Evolutionary conservation across 257 asterid species (phyloP).

Genomic region (Osmanthus fragrans): DNA sequence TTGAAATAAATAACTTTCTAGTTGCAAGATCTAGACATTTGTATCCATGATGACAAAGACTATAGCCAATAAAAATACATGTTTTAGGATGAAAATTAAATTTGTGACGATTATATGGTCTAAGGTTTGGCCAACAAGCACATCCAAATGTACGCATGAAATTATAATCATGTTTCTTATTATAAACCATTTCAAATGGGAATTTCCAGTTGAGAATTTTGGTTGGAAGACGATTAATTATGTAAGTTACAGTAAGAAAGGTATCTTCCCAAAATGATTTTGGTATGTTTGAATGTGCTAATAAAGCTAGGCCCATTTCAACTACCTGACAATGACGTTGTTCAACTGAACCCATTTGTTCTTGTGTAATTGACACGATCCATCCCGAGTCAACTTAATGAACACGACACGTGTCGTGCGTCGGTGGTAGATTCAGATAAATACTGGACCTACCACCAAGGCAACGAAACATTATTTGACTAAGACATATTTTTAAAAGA

Average conservation of each 20-base stretch:
- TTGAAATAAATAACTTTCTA: not conserved
- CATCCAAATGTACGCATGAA: slow-evolving; percentile 1
- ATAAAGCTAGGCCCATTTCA: not conserved
- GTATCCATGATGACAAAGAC: not conserved
- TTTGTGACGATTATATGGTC: not conserved
- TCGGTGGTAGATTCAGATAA: no score
- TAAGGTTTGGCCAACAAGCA: not conserved
- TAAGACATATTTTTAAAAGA: no score
- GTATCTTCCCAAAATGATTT: not conserved
- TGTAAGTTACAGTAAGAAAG: not conserved
- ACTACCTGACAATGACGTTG: not conserved
- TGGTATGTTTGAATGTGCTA: not conserved
- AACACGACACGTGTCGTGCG: no score
- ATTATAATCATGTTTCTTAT: not conserved
- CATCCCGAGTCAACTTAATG: no score
- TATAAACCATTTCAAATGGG: not conserved
- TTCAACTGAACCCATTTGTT: slow-evolving; percentile 1
- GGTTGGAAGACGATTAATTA: slow-evolving; percentile 8
- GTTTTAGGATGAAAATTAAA: not conserved
- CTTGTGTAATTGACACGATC: no score
- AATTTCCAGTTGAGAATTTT: not conserved
- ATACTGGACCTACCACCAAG: no score
- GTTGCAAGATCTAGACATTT: not conserved
- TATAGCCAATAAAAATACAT: not conserved
- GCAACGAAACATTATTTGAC: no score